Percentiles rank a stretch among this genome's conserved stretches.
These are phyloP conservation scores for Poa pratensis DNA, from an alignment of 176 grass and related monocot genomes.

Conservation along the genomic window DNA sequence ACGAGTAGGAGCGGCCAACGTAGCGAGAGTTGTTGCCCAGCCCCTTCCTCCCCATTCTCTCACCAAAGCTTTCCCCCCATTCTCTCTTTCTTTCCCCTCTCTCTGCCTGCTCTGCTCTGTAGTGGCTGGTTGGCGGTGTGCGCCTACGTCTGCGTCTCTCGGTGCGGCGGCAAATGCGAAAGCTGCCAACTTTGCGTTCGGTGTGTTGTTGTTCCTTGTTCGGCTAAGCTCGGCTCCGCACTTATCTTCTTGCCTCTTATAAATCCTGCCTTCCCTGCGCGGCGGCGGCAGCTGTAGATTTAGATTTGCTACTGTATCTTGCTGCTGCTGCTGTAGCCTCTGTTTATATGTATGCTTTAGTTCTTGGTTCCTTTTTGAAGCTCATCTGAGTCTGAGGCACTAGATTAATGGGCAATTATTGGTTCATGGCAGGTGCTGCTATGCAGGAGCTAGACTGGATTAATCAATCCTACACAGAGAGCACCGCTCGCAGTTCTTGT, in stretches of 20 bases:
- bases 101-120: background rate
- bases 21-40: background rate
- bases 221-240: background rate
- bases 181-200: slow-evolving; percentile 51
- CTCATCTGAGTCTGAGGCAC: background rate
- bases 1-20: background rate
- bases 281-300: slow-evolving; percentile 42
- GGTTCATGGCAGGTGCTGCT: slow-evolving; percentile 50
- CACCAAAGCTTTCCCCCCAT: too few relatives aligned
- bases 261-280: background rate
- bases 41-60: background rate
- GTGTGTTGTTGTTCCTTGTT: slow-evolving; percentile 33
- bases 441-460: slow-evolving; percentile 48
- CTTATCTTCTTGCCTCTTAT: background rate
- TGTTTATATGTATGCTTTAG: background rate
- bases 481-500: slow-evolving; percentile 15
- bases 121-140: slow-evolving; percentile 4
- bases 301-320: slow-evolving; percentile 34
- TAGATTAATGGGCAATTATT: slow-evolving; percentile 47
- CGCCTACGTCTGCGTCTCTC: slow-evolving; percentile 1
- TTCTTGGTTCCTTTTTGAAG: background rate
- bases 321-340: background rate
- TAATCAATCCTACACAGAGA: background rate
- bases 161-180: slow-evolving; percentile 47
- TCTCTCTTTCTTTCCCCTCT: background rate